phyloP scores from a whole-genome alignment of 83 land plant genomes.

The Thuja plicata region DNA sequence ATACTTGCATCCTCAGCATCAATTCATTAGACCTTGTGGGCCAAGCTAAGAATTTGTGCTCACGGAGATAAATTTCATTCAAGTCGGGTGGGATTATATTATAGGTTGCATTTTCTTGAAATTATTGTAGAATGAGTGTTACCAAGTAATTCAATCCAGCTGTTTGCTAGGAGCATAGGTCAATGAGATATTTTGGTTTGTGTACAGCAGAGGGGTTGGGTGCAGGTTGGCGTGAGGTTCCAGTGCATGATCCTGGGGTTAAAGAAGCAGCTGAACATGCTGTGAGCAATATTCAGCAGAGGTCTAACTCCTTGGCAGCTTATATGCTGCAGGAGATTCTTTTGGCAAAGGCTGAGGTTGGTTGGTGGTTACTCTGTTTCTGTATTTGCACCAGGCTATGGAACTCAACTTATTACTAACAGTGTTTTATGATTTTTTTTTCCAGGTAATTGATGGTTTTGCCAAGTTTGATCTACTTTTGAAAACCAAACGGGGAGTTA shows the following conservation, averaged over 20 bases:
- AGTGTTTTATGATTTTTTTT: neutral
- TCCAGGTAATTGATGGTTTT: conserved; percentile 54
- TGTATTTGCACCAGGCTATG: neutral
- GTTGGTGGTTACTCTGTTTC: neutral
- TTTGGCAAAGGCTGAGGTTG: conserved; percentile 42
- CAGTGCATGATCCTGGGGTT: conserved; percentile 75
- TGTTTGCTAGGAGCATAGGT: no score
- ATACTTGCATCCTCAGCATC: neutral
- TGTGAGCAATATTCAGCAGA: conserved; percentile 60
- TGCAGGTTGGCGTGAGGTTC: conserved; percentile 55
- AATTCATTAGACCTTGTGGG: no score
- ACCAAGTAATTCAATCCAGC: no score
- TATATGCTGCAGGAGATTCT: conserved; percentile 74
- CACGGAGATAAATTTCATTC: no score
- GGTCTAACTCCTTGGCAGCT: conserved; percentile 80
- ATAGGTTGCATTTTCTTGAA: neutral
- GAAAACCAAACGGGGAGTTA: conserved; percentile 69
- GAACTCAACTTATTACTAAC: neutral
- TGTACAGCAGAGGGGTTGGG: conserved; percentile 6
- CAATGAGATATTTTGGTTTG: conserved; percentile 1
- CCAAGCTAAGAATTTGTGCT: neutral
- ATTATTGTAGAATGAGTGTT: no score
- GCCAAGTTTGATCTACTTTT: conserved; percentile 60
- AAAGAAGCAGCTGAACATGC: conserved; percentile 87
- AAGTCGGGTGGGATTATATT: neutral